phyloP scores from a whole-genome alignment of 2,329 filamentous ascomycete species.

The Aspergillus ochraceus region DNA sequence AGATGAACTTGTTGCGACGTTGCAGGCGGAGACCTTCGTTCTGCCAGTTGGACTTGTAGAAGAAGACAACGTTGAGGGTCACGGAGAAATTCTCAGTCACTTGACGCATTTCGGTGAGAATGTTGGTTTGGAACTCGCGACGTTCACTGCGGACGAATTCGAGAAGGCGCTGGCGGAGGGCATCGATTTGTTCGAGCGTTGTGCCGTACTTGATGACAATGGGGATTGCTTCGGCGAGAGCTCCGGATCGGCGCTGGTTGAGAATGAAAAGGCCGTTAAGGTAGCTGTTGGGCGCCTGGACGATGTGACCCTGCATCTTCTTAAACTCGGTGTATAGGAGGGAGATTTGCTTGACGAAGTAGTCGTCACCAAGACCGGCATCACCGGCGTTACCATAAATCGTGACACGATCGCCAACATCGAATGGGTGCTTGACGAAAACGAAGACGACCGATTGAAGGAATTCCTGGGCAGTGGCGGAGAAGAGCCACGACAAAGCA shows the following conservation, averaged over 20 bases:
- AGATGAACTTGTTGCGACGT: conserved; percentile 91
- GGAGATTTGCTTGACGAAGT: conserved; percentile 93
- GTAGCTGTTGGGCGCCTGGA: conserved; percentile 92
- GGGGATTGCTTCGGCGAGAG: conserved; percentile 80
- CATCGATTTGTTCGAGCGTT: conserved; percentile 76
- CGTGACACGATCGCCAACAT: conserved; percentile 89
- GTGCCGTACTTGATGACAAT: conserved; percentile 89
- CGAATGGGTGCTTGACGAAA: conserved; percentile 95
- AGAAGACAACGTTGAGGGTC: conserved; percentile 89
- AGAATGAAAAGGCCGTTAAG: conserved; percentile 92
- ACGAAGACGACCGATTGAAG: conserved; percentile 92
- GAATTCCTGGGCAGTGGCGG: conserved; percentile 90
- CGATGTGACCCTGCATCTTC: conserved; percentile 96
- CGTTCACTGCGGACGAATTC: conserved; percentile 84
- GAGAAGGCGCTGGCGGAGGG: conserved; percentile 74
- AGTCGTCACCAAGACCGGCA: conserved; percentile 80
- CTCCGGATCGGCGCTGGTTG: conserved; percentile 87
- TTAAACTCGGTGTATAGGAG: conserved; percentile 96
- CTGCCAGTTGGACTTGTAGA: conserved; percentile 97
- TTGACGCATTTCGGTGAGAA: conserved; percentile 78
- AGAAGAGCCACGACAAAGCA: conserved; percentile 88
- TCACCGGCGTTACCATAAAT: conserved; percentile 88
- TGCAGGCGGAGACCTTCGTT: conserved; percentile 89
- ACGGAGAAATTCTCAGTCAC: conserved; percentile 83
- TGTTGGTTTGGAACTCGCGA: conserved; percentile 82